Evolutionary conservation across 331 rosid genomes (phyloP), one percentile per base, ranked within the genome.

Genomic region (Pyrus hybrid): DNA sequence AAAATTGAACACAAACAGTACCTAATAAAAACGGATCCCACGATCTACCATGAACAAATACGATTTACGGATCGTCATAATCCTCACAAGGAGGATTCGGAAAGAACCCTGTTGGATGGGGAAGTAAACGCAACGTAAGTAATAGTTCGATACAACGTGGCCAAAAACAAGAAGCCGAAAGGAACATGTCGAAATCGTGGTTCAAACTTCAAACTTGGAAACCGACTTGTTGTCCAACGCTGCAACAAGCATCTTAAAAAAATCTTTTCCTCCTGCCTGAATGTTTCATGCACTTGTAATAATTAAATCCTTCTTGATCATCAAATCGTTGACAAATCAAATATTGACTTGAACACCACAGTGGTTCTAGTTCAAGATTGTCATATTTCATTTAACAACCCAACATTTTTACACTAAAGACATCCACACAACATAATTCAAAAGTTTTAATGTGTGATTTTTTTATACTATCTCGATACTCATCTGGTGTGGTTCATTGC

Each of bases 1-100:
- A 33, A 35, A 35, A 35, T 35, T 35, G 4, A 35, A 35, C 12
- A 35, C 3, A 35, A 35, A 35, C 0, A 35, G 0, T 35, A 8
- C 3, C 0, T 35, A 3, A 8, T 0, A 1, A 35, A 35, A 35
- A 35, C 1, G 4, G 1, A 35, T 0, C 1, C 0, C 0, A 35
- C 0, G 0, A 35, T 35, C 0, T 35, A 35, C 12, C 3, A 35
- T 35, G 3, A 35, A 35, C 12, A 0, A 35, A 35, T 1, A 35
- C 12, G 0, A 8, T 35, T 33, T 1, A 7, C 11, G 0, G 2
- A 8, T 7, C 1, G 0, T 32, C 8, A 32, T 0, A 2, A 33
- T 33, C 10, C 43, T 35, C 12, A 35, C 1, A 35, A 35, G 2
- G 3, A 35, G 0, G 0, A 35, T 8, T 1, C 0, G 12, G 1